phyloP scores from a whole-genome alignment of 495 filamentous ascomycete species.

The Neurospora sp. region DNA sequence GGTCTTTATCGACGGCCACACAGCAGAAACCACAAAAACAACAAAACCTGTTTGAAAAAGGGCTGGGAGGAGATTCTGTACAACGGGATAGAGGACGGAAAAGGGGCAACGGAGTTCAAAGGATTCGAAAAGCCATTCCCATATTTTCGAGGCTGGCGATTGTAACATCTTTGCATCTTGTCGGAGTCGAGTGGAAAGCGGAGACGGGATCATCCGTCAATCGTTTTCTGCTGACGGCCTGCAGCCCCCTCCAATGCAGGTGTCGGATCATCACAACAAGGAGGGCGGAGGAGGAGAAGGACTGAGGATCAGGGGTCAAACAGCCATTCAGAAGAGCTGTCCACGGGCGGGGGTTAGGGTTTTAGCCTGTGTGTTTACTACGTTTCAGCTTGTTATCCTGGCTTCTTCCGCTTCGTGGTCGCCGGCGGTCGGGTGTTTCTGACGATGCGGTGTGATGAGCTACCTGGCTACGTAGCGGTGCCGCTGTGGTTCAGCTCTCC shows the following conservation, averaged over 20 bases:
- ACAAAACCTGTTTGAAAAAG: background rate
- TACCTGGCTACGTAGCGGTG: background rate
- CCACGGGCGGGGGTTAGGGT: constrained; percentile 1
- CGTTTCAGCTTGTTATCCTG: background rate
- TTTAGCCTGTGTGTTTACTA: background rate
- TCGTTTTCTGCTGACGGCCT: background rate
- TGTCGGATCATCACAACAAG: background rate
- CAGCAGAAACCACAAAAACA: background rate
- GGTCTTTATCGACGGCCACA: background rate
- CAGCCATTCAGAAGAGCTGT: background rate
- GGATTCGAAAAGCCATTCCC: background rate
- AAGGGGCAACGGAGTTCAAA: background rate
- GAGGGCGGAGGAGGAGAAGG: background rate
- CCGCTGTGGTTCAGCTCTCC: background rate
- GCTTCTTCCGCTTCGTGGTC: background rate
- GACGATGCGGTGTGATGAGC: background rate
- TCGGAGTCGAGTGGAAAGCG: background rate
- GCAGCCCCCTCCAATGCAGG: background rate
- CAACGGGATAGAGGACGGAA: background rate
- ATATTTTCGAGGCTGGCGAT: background rate
- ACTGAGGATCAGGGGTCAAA: background rate
- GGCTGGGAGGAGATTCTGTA: background rate
- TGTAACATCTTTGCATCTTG: background rate
- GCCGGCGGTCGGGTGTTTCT: background rate
- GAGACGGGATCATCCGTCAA: background rate